Evolutionary conservation across 495 filamentous ascomycete genomes (phyloP).

Genomic region (Hypoxylon cercidicola): DNA sequence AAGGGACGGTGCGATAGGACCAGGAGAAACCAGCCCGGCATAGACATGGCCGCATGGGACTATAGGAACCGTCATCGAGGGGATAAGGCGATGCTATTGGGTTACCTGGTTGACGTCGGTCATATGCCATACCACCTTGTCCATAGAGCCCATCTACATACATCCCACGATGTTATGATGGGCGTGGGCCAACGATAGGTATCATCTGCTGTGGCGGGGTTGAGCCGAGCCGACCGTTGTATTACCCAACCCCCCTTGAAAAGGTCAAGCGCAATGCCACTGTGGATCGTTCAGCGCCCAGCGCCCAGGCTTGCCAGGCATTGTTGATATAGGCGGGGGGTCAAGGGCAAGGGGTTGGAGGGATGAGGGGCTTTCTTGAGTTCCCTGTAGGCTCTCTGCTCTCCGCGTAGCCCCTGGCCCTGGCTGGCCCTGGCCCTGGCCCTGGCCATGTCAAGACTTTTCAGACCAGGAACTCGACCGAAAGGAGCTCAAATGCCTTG

Average conservation of each 20-base stretch:
- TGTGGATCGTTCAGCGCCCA: constrained; percentile 9
- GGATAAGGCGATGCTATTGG: not conserved
- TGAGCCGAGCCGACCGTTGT: constrained; percentile 33
- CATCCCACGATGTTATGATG: constrained; percentile 14
- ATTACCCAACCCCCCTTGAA: constrained; percentile 2
- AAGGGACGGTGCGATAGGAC: not conserved
- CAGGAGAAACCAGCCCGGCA: not conserved
- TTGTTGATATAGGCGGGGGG: not conserved
- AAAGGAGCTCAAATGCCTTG: constrained; percentile 30
- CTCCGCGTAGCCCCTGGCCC: not conserved
- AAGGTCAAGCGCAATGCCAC: constrained; percentile 17
- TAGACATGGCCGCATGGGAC: not conserved
- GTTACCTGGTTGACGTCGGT: not conserved
- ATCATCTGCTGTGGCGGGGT: constrained; percentile 31
- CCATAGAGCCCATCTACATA: not conserved
- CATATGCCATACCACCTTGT: constrained; percentile 14
- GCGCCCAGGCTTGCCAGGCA: no score
- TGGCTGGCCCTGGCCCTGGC: constrained; percentile 5
- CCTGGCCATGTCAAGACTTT: constrained; percentile 12
- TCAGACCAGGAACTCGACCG: constrained; percentile 30
- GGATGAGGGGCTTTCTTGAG: not conserved
- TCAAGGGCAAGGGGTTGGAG: constrained; percentile 15
- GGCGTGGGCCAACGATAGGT: constrained; percentile 3
- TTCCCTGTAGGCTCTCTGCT: not conserved
- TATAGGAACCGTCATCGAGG: not conserved